Percentiles rank a stretch among this genome's conserved stretches.
These are phyloP conservation scores for Hypomyces rosellus DNA, from an alignment of 2,329 filamentous ascomycete species.

Conservation along the genomic window DNA sequence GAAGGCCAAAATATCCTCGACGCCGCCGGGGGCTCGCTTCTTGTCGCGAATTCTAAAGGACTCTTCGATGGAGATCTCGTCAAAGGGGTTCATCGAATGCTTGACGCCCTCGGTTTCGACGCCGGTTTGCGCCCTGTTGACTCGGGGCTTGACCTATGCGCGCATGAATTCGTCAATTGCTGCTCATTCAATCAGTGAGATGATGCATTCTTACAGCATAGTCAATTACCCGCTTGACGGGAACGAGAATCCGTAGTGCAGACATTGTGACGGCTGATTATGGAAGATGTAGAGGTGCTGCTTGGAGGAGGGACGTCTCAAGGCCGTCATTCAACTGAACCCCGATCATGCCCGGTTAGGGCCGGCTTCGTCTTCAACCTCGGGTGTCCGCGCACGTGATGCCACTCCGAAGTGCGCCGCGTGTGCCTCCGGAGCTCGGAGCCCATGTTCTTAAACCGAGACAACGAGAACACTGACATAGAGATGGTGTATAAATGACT, in stretches of 20 bases:
- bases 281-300: slow-evolving; percentile 18
- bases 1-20: slow-evolving; percentile 88
- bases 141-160: slow-evolving; percentile 58
- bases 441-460: not conserved
- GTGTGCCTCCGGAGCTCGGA: not conserved
- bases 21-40: slow-evolving; percentile 62
- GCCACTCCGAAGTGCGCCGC: not conserved
- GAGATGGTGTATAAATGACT: slow-evolving; percentile 15
- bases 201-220: slow-evolving; percentile 57
- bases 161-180: slow-evolving; percentile 10
- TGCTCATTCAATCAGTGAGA: not conserved
- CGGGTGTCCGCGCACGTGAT: slow-evolving; percentile 34
- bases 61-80: slow-evolving; percentile 97
- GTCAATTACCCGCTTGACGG: slow-evolving; percentile 80
- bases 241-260: slow-evolving; percentile 67
- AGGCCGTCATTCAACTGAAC: slow-evolving; percentile 4
- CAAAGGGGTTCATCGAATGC: slow-evolving; percentile 98
- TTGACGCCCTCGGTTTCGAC: slow-evolving; percentile 92
- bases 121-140: slow-evolving; percentile 70
- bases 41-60: slow-evolving; percentile 90
- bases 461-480: not conserved
- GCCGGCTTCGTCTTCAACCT: slow-evolving; percentile 34
- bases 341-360: slow-evolving; percentile 33
- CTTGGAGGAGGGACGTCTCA: slow-evolving; percentile 14
- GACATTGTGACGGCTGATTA: slow-evolving; percentile 42